These are phyloP conservation scores for Bruguiera parviflora DNA, from an alignment of 345 rosid species.

Conservation along the genomic window DNA sequence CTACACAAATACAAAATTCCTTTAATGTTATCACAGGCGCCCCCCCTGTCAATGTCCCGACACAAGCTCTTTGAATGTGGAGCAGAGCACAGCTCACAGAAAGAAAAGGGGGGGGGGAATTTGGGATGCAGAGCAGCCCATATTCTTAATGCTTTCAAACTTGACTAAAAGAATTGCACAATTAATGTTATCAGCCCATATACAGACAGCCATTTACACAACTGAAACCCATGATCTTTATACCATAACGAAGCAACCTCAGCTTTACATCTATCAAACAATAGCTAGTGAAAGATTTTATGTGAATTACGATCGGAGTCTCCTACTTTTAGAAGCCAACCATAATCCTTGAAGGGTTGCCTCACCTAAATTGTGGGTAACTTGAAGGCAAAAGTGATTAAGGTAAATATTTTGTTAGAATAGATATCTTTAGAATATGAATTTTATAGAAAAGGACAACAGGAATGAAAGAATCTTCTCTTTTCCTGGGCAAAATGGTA, in stretches of 20 bases:
- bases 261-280: not conserved
- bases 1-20: constrained; percentile 18
- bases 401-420: not conserved
- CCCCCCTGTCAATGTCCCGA: not conserved
- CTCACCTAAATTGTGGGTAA: not conserved
- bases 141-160: not conserved
- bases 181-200: constrained; percentile 4
- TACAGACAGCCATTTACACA: too few relatives aligned
- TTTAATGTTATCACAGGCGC: not conserved
- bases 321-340: not conserved
- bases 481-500: not conserved
- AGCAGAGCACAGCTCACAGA: not conserved
- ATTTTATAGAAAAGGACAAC: not conserved
- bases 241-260: too few relatives aligned
- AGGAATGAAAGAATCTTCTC: not conserved
- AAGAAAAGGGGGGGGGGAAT: too few relatives aligned
- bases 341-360: not conserved
- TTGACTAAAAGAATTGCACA: not conserved
- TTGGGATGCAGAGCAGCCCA: not conserved
- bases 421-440: not conserved
- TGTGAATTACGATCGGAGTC: not conserved
- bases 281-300: not conserved
- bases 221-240: too few relatives aligned
- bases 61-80: not conserved
- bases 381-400: not conserved